Evolutionary conservation across 2,329 filamentous ascomycete genomes (phyloP).

Genomic region (Penicillium vulpinum): DNA sequence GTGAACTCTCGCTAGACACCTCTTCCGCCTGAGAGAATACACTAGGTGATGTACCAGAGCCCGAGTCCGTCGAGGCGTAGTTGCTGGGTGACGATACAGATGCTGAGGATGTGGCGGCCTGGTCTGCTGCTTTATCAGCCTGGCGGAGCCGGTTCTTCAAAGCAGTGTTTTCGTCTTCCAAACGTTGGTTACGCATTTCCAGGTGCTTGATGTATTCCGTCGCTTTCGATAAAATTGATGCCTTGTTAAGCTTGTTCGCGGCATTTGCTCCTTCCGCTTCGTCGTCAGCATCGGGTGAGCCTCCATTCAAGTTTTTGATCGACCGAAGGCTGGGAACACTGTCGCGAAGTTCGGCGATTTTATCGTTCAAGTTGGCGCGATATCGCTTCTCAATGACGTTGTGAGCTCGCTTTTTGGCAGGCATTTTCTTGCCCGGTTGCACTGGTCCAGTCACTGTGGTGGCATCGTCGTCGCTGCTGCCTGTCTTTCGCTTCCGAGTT

Average conservation of each 20-base stretch:
- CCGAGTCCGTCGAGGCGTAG: constrained; percentile 40
- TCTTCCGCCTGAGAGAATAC: constrained; percentile 45
- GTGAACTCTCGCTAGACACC: constrained; percentile 31
- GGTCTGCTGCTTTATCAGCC: constrained; percentile 62
- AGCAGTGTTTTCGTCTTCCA: constrained; percentile 76
- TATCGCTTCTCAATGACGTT: constrained; percentile 99
- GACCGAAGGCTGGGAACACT: constrained; percentile 88
- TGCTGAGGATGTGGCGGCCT: constrained; percentile 38
- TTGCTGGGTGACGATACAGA: constrained; percentile 45
- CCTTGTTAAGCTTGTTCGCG: constrained; percentile 94
- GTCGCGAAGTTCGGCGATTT: constrained; percentile 88
- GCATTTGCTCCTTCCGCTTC: constrained; percentile 79
- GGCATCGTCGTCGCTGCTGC: constrained; percentile 54
- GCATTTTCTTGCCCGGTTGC: constrained; percentile 51
- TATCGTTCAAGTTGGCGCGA: constrained; percentile 93
- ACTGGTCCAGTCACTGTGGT: constrained; percentile 32
- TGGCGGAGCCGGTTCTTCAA: constrained; percentile 80
- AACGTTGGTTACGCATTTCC: constrained; percentile 81
- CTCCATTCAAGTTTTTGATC: constrained; percentile 57
- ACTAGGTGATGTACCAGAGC: constrained; percentile 39
- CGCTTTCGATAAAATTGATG: constrained; percentile 92
- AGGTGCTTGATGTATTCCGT: constrained; percentile 95
- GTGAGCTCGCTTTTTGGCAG: constrained; percentile 88
- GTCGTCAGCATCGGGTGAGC: constrained; percentile 64
- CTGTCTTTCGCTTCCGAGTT: constrained; percentile 69